Conservation (phyloP, 768 basidiomycete species). For the Pulveroboletus sp. region DNA sequence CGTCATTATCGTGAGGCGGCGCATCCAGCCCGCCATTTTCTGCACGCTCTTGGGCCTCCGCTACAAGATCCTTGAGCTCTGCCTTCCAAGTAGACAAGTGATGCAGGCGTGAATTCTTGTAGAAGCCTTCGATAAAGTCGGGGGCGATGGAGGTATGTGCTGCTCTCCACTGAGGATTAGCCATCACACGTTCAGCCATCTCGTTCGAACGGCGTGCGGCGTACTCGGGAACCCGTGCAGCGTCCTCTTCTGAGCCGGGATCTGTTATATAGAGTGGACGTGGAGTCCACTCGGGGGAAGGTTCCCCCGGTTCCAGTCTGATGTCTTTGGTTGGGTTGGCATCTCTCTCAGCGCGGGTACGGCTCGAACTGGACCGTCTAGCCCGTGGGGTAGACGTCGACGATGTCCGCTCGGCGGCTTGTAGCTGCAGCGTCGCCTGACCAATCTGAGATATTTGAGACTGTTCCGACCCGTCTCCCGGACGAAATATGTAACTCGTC, state of each 20-base stretch:
- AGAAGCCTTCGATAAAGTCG: constrained; percentile 82
- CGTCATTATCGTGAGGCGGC: neutral
- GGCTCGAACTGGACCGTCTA: neutral
- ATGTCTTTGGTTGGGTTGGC: constrained; percentile 2
- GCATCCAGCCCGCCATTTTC: constrained; percentile 36
- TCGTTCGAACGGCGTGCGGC: constrained; percentile 66
- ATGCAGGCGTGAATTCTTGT: constrained; percentile 87
- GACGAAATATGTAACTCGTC: constrained; percentile 63
- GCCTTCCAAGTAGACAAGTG: constrained; percentile 90
- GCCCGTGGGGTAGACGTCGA: neutral
- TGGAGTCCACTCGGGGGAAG: constrained; percentile 8
- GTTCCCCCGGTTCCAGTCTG: neutral
- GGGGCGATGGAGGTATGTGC: constrained; percentile 83
- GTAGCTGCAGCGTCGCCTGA: constrained; percentile 16
- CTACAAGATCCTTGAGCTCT: constrained; percentile 75
- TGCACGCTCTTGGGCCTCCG: constrained; percentile 69
- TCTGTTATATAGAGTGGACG: constrained; percentile 38
- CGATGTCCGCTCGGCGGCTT: constrained; percentile 5
- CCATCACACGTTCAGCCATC: constrained; percentile 73
- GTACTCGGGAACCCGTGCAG: constrained; percentile 54
- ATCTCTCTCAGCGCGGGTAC: neutral
- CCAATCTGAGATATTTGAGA: constrained; percentile 41
- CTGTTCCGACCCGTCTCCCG: constrained; percentile 42
- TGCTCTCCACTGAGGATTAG: constrained; percentile 78
- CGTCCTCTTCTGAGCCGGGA: constrained; percentile 38